Evolutionary conservation across 2,329 filamentous ascomycete genomes (phyloP).

Genomic region (Cytospora chrysosperma): DNA sequence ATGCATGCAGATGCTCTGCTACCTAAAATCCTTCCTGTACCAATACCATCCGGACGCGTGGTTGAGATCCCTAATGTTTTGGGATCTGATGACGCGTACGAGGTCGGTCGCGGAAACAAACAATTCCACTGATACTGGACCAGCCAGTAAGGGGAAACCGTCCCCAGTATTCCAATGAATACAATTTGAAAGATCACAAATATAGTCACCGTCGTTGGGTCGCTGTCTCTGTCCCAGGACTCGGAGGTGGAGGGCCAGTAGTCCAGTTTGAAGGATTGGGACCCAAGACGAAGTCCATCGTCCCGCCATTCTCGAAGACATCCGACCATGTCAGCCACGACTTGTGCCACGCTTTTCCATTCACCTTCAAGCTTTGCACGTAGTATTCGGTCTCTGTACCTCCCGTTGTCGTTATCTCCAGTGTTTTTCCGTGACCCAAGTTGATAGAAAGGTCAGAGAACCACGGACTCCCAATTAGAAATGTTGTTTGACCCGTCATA

Average conservation of each 20-base stretch:
- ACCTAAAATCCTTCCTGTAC: no score
- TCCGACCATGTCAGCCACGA: slow-evolving; percentile 67
- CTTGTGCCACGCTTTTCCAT: slow-evolving; percentile 61
- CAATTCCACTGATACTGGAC: no score
- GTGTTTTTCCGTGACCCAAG: slow-evolving; percentile 49
- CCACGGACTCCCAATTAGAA: slow-evolving; percentile 64
- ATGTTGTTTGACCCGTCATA: slow-evolving; percentile 66
- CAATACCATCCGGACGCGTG: no score
- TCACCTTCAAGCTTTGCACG: slow-evolving; percentile 65
- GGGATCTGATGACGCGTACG: no score
- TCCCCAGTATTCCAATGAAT: neutral
- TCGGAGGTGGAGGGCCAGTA: slow-evolving; percentile 59
- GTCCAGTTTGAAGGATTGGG: slow-evolving; percentile 52
- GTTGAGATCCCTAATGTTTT: no score
- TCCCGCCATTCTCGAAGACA: slow-evolving; percentile 63
- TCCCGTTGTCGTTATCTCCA: slow-evolving; percentile 55
- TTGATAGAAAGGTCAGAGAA: slow-evolving; percentile 59
- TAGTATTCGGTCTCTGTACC: slow-evolving; percentile 49
- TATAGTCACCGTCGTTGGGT: slow-evolving; percentile 7
- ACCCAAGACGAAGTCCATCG: slow-evolving; percentile 64
- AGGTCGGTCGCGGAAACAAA: no score
- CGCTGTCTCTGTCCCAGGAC: slow-evolving; percentile 45
- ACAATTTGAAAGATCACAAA: neutral
- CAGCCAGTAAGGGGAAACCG: neutral
- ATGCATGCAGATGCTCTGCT: no score